Conservation (phyloP, 2,329 filamentous ascomycete species). For the Tolypocladium guangdongense region DNA sequence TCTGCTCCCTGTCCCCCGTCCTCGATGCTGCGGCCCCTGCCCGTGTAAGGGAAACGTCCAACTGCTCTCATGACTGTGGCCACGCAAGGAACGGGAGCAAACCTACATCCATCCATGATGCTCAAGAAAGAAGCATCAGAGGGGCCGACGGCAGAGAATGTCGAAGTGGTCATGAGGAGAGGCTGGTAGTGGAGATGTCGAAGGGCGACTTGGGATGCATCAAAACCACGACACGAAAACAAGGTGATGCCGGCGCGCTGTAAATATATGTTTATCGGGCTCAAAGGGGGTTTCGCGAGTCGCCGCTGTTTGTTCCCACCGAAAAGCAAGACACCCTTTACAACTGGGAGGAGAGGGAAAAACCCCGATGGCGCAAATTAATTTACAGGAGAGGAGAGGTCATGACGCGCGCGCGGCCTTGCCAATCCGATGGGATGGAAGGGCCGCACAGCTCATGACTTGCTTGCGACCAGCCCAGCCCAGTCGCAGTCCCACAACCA, state of each 20-base stretch:
- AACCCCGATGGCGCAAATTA: background rate
- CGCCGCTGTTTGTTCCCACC: background rate
- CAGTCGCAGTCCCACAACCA: constrained; percentile 1
- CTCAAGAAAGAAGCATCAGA: background rate
- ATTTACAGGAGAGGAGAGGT: background rate
- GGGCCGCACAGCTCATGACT: background rate
- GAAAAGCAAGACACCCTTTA: background rate
- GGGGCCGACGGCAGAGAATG: background rate
- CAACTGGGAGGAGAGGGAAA: background rate
- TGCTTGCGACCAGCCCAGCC: background rate
- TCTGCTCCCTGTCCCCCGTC: background rate
- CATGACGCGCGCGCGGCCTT: background rate
- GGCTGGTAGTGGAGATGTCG: background rate
- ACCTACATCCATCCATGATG: constrained; percentile 17
- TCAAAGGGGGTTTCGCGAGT: background rate
- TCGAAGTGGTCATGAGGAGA: background rate
- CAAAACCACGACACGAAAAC: background rate
- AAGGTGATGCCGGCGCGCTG: background rate
- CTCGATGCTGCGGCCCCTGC: background rate
- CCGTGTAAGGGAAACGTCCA: background rate
- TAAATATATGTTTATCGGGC: background rate
- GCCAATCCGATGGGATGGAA: background rate
- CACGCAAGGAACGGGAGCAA: background rate
- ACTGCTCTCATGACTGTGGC: background rate
- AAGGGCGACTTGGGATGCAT: background rate